Evolutionary conservation across 2,329 filamentous ascomycete genomes (phyloP).

Genomic region (Sporothrix dimorphospora): DNA sequence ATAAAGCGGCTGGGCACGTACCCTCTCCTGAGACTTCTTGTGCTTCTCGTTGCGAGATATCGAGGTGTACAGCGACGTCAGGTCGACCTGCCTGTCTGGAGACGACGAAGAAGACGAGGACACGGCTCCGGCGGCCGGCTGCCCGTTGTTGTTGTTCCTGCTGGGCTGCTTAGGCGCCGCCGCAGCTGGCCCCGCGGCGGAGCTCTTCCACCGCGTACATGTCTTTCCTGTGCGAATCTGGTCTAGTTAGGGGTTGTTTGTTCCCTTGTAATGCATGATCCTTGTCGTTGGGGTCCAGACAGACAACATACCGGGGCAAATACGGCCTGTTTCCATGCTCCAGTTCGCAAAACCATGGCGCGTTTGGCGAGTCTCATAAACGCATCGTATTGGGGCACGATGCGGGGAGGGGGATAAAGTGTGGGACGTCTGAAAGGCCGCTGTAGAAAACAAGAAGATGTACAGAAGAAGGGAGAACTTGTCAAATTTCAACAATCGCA

Average conservation of each 20-base stretch:
- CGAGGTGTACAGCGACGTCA: conserved; percentile 43
- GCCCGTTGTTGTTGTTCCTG: too few species aligned
- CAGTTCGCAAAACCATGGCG: conserved; percentile 47
- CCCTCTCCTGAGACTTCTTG: conserved; percentile 53
- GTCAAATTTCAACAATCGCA: too few species aligned
- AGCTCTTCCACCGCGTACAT: conserved; percentile 29
- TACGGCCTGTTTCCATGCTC: conserved; percentile 47
- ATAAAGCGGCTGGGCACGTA: conserved; percentile 36
- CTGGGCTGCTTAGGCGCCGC: background rate
- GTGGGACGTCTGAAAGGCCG: too few species aligned
- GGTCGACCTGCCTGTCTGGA: conserved; percentile 28
- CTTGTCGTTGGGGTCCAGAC: conserved; percentile 8
- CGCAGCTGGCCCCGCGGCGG: conserved; percentile 11
- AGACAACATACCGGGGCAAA: conserved; percentile 40
- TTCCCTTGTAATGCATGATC: too few species aligned
- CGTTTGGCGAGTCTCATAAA: conserved; percentile 12
- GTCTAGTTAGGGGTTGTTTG: too few species aligned
- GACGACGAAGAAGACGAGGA: background rate
- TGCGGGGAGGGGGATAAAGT: background rate
- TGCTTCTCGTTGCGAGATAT: conserved; percentile 51
- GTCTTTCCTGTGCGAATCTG: conserved; percentile 29
- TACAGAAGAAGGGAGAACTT: too few species aligned
- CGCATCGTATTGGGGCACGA: conserved; percentile 26
- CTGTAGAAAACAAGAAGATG: too few species aligned
- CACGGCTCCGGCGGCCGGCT: conserved; percentile 10